A percentile compares a stretch with the other conserved stretches of the same genome.
Evolutionary conservation across 2,329 filamentous ascomycete species (phyloP).

Genomic region (Sporothrix mexicana): DNA sequence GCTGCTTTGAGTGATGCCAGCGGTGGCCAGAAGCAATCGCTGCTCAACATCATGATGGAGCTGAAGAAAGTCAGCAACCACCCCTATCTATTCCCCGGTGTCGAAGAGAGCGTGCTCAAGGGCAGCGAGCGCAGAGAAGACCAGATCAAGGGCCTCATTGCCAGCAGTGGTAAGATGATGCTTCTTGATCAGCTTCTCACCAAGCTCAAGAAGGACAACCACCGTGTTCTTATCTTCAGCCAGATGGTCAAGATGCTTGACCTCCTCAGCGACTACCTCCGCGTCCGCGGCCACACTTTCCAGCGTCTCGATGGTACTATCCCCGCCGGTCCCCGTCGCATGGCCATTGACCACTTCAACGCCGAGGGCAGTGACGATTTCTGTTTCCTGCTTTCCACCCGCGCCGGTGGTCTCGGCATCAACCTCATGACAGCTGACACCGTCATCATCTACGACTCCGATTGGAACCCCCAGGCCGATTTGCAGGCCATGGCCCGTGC

Average conservation of each 20-base stretch:
- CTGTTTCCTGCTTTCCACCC: constrained; percentile 91
- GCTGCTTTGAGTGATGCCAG: constrained; percentile 89
- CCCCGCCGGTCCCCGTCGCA: constrained; percentile 80
- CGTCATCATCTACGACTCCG: constrained; percentile 95
- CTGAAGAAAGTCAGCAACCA: constrained; percentile 99
- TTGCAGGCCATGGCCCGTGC: constrained; percentile 98
- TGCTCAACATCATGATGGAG: constrained; percentile 99
- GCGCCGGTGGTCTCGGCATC: constrained; percentile 96
- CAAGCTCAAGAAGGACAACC: constrained; percentile 90
- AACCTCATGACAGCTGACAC: constrained; percentile 99
- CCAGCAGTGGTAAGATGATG: constrained; percentile 99
- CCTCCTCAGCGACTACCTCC: constrained; percentile 91
- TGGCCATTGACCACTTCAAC: constrained; percentile 98
- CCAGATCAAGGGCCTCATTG: constrained; percentile 88
- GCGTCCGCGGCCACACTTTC: constrained; percentile 90
- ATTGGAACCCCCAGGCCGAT: constrained; percentile 99
- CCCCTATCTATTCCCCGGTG: constrained; percentile 95
- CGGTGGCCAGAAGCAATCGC: constrained; percentile 88
- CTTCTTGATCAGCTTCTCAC: constrained; percentile 91
- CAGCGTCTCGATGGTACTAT: constrained; percentile 96
- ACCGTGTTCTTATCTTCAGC: constrained; percentile 96
- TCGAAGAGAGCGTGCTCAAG: constrained; percentile 84
- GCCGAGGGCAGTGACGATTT: constrained; percentile 96
- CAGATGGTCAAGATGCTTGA: constrained; percentile 99
- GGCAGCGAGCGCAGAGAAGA: constrained; percentile 85